These are phyloP conservation scores for Ophiognomonia clavigignenti-juglandacearum DNA, from an alignment of 2,329 filamentous ascomycete genomes.

Conservation along the genomic window DNA sequence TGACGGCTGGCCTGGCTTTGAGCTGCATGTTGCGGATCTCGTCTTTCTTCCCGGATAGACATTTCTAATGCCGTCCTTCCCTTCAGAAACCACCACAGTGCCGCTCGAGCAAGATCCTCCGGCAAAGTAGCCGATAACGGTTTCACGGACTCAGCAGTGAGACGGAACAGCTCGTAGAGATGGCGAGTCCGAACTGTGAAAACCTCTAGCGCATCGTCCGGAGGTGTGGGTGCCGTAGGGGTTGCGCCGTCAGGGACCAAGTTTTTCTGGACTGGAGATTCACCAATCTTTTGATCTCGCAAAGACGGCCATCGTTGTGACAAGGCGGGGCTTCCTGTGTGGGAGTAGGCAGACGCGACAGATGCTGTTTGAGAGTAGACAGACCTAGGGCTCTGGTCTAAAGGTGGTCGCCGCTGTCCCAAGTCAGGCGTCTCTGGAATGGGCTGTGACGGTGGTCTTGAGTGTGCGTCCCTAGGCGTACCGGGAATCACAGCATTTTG, in stretches of 20 bases:
- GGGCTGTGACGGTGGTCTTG: conserved; percentile 7
- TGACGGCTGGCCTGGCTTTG: conserved; percentile 54
- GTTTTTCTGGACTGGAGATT: conserved; percentile 20
- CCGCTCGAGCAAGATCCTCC: conserved; percentile 65
- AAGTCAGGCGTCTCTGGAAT: conserved; percentile 18
- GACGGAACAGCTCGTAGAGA: conserved; percentile 68
- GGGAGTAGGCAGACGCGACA: too few species aligned
- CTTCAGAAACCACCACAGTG: conserved; percentile 85
- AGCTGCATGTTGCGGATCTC: conserved; percentile 47
- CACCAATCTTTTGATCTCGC: conserved; percentile 19
- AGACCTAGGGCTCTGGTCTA: conserved; percentile 37
- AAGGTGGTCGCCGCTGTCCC: conserved; percentile 16
- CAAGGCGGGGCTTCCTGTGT: too few species aligned
- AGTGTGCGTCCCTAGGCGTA: conserved; percentile 20
- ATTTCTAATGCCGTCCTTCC: conserved; percentile 72
- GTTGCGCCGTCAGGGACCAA: neutral
- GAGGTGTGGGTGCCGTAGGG: conserved; percentile 30
- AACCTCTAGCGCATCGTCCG: conserved; percentile 61
- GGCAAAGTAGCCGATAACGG: conserved; percentile 60
- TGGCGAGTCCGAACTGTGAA: conserved; percentile 70
- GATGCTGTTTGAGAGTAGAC: conserved; percentile 22
- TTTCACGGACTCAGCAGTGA: conserved; percentile 70
- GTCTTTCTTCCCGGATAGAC: conserved; percentile 61
- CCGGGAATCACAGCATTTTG: conserved; percentile 15
- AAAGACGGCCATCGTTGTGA: conserved; percentile 21